phyloP scores from a whole-genome alignment of 768 basidiomycete species.

The Naganishia vaughanmartiniae region DNA sequence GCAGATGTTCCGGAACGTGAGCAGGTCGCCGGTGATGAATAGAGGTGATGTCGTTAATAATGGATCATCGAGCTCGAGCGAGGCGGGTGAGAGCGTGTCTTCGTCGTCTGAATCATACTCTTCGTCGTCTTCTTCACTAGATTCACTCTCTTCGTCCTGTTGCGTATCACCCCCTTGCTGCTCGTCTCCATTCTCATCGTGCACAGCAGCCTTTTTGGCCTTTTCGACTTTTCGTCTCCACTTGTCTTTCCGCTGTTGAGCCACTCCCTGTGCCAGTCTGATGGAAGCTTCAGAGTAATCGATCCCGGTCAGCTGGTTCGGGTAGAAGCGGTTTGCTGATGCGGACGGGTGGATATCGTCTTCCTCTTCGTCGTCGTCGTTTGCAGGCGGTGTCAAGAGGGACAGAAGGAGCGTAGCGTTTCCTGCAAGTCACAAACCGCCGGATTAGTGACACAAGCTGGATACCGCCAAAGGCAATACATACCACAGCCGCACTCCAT shows the following conservation, averaged over 20 bases:
- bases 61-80: slow-evolving; percentile 17
- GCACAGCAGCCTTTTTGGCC: slow-evolving; percentile 30
- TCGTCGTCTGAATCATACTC: slow-evolving; percentile 37
- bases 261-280: slow-evolving; percentile 47
- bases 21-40: slow-evolving; percentile 22
- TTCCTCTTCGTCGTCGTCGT: slow-evolving; percentile 41
- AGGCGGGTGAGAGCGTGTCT: slow-evolving; percentile 4
- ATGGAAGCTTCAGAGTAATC: slow-evolving; percentile 54
- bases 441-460: background rate
- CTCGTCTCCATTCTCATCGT: slow-evolving; percentile 32
- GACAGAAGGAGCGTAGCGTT: slow-evolving; percentile 53
- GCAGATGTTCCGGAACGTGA: slow-evolving; percentile 18
- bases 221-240: slow-evolving; percentile 22
- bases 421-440: slow-evolving; percentile 29
- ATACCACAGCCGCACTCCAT: slow-evolving; percentile 52
- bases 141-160: slow-evolving; percentile 35
- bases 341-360: background rate
- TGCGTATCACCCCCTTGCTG: slow-evolving; percentile 28
- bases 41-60: slow-evolving; percentile 5
- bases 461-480: background rate
- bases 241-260: slow-evolving; percentile 26
- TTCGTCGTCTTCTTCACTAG: slow-evolving; percentile 33
- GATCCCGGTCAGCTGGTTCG: slow-evolving; percentile 51
- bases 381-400: slow-evolving; percentile 37
- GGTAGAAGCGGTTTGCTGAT: background rate